phyloP scores from a whole-genome alignment of 805 yeast genomes.

The Starmerella stigmatis region DNA sequence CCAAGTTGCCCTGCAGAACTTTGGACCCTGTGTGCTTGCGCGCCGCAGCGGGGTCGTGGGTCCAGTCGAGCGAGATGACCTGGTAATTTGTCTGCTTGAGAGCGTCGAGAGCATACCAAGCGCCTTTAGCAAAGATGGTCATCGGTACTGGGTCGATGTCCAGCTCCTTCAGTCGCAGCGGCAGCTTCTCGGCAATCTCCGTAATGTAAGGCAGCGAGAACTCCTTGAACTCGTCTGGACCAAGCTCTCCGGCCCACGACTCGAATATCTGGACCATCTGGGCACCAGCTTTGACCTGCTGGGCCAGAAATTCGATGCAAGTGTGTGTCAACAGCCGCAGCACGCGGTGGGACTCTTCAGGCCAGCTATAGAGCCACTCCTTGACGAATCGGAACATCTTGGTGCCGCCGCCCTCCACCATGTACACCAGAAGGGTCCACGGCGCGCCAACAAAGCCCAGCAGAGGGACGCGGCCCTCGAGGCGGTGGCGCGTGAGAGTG shows the following conservation, averaged over 20 bases:
- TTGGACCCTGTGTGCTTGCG: constrained; percentile 41
- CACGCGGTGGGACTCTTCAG: constrained; percentile 58
- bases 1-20: constrained; percentile 88
- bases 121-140: constrained; percentile 88
- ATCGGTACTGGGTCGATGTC: constrained; percentile 75
- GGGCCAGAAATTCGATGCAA: constrained; percentile 84
- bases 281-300: constrained; percentile 94
- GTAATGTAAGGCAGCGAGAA: constrained; percentile 81
- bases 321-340: constrained; percentile 74
- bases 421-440: constrained; percentile 92
- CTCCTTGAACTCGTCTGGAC: constrained; percentile 77
- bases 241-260: constrained; percentile 95
- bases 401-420: constrained; percentile 96
- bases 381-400: constrained; percentile 82
- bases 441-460: constrained; percentile 97
- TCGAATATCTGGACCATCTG: constrained; percentile 96
- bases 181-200: constrained; percentile 62
- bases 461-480: constrained; percentile 84
- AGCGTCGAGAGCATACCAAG: constrained; percentile 91
- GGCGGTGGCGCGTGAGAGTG: constrained; percentile 73
- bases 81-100: constrained; percentile 63
- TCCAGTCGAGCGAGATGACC: constrained; percentile 89
- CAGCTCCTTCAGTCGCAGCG: constrained; percentile 55
- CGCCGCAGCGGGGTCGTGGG: constrained; percentile 74
- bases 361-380: constrained; percentile 79